phyloP scores from a whole-genome alignment of 768 basidiomycete genomes.

The Amanita jacksonii region DNA sequence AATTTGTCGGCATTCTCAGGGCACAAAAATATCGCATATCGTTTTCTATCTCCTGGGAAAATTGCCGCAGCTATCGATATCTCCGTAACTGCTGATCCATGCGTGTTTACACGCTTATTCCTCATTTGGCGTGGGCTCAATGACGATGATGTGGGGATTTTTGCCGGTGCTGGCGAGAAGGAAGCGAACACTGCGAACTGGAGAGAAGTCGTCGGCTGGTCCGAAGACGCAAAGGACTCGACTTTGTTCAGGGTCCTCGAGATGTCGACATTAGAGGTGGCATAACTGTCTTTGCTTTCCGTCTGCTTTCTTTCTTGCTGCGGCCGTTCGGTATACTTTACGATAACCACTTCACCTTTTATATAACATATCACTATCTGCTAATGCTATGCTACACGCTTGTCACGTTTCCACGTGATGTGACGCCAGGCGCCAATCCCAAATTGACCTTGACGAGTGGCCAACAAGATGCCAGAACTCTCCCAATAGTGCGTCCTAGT shows the following conservation, averaged over 20 bases:
- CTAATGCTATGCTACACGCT: neutral
- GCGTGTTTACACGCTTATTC: slow-evolving; percentile 77
- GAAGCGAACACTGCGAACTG: slow-evolving; percentile 77
- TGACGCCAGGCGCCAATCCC: slow-evolving; percentile 1
- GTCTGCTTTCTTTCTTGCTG: neutral
- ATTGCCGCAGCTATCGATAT: slow-evolving; percentile 86
- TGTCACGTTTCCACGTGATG: slow-evolving; percentile 9
- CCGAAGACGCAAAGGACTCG: slow-evolving; percentile 69
- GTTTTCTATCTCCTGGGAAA: slow-evolving; percentile 71
- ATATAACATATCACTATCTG: neutral
- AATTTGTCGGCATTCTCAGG: slow-evolving; percentile 64
- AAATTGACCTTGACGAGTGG: neutral
- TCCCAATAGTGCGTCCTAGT: slow-evolving; percentile 40
- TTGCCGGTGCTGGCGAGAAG: slow-evolving; percentile 76
- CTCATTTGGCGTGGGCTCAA: slow-evolving; percentile 77
- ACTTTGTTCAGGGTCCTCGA: slow-evolving; percentile 72
- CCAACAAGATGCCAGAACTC: slow-evolving; percentile 27
- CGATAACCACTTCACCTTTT: slow-evolving; percentile 7
- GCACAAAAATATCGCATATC: slow-evolving; percentile 84
- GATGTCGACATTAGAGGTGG: slow-evolving; percentile 67
- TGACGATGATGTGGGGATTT: slow-evolving; percentile 70
- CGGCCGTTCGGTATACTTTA: too few species aligned
- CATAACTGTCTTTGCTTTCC: slow-evolving; percentile 18
- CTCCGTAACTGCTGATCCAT: slow-evolving; percentile 71
- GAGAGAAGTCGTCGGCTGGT: slow-evolving; percentile 74